These are phyloP conservation scores for Bolboschoenoplectus hybrid DNA, from an alignment of 202 grass and related monocot species.

Conservation along the genomic window DNA sequence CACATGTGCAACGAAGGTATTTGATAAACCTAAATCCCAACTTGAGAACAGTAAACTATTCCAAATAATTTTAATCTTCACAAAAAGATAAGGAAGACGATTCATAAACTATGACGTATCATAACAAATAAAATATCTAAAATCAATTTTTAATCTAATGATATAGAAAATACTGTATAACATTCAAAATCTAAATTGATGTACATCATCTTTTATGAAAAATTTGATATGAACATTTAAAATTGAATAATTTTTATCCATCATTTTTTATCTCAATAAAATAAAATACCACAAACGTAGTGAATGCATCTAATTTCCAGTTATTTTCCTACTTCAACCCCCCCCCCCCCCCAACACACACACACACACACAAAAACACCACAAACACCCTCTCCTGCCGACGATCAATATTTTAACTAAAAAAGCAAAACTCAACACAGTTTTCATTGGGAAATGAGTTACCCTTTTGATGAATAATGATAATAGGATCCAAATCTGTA, in stretches of 20 bases:
- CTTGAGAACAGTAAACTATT: background rate
- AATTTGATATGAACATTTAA: no score
- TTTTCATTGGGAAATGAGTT: background rate
- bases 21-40: background rate
- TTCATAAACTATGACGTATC: background rate
- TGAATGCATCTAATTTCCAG: background rate
- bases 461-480: background rate
- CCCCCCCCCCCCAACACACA: no score
- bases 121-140: background rate
- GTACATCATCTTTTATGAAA: no score
- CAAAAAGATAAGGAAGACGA: background rate
- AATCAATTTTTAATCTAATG: no score
- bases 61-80: background rate
- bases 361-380: no score
- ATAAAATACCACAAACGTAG: background rate
- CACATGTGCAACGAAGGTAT: background rate
- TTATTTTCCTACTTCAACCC: background rate
- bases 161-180: no score
- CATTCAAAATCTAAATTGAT: no score
- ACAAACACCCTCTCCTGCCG: no score
- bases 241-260: no score
- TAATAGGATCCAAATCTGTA: background rate
- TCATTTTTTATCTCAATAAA: no score
- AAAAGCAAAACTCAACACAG: background rate
- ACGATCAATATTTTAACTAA: background rate